Base-by-base conservation (phyloP, 352 stramenopile species). In the Thalassiosira mediterranea region DNA sequence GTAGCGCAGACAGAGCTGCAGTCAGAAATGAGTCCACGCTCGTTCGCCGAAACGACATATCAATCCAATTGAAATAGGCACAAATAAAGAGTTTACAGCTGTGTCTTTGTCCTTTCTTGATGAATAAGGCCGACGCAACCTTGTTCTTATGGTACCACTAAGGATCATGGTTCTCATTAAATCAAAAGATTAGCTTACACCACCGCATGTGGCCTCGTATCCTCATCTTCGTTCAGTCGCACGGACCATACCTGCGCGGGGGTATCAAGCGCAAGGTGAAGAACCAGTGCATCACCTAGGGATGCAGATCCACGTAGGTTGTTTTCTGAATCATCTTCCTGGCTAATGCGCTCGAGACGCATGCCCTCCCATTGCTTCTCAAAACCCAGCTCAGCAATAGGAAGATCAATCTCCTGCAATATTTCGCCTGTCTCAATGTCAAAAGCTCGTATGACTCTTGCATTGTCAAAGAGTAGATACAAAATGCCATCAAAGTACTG, bases 391-490 rank as follows among this genome's bases (percentile, higher is more conserved):
- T n/a, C 47, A 26, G 62, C 31, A 34, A 63, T 26, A 31, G 62
- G 51, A 34, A 63, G 62, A 5, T 23, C 37, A 3, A 25, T 32
- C 32, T 71, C 61, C 37, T 60, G 34, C 3, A 54, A 23, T 10
- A 71, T 8, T 5, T 37, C 3, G 15, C 61, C 61, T 48, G 48
- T 51, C 31, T 47, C 29, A 8, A 34, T n/a, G 21, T 71, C 37
- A 15, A 60, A 71, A 19, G 49, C 61, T 28, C 61, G 31, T 28
- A 71, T 64, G 13, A 71, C 23, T 42, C 13, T 26, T 40, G 29
- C 47, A 53, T 71, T 71, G 48, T 71, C 61, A 25, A 63, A 63
- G 17, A 71, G 23, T n/a, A 71, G 19, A 25, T 63, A 71, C 25
- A 71, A 51, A 10, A 51, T 15, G 15, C 51, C 61, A 3, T 63